phyloP scores from a whole-genome alignment of 2,329 filamentous ascomycete genomes.

The Lachnellula occidentalis region DNA sequence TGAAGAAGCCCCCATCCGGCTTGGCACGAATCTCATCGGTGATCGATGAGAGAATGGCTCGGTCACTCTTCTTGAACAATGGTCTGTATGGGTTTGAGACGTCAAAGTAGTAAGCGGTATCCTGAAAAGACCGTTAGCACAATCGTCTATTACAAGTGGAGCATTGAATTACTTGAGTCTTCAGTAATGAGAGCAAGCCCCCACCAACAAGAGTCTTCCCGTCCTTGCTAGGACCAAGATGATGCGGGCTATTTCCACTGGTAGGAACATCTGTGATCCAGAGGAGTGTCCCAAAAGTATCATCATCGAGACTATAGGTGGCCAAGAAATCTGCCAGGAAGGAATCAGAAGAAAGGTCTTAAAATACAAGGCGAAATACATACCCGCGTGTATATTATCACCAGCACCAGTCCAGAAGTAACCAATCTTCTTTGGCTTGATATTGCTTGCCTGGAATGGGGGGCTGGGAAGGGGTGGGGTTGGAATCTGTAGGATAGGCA shows the following conservation, averaged over 20 bases:
- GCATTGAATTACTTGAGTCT: slow-evolving; percentile 39
- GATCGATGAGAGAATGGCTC: slow-evolving; percentile 53
- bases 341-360: too few relatives aligned
- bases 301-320: slow-evolving; percentile 54
- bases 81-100: slow-evolving; percentile 52
- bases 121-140: slow-evolving; percentile 30
- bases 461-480: slow-evolving; percentile 52
- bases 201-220: slow-evolving; percentile 54
- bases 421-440: slow-evolving; percentile 61
- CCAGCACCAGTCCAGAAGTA: slow-evolving; percentile 60
- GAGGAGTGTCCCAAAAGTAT: slow-evolving; percentile 56
- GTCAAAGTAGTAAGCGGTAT: slow-evolving; percentile 59
- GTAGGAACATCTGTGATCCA: slow-evolving; percentile 52
- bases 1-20: slow-evolving; percentile 44
- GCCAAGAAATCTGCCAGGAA: slow-evolving; percentile 40
- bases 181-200: slow-evolving; percentile 52
- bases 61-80: slow-evolving; percentile 54
- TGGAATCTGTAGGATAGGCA: slow-evolving; percentile 54
- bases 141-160: background rate
- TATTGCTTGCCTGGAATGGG: slow-evolving; percentile 46
- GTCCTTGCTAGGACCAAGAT: slow-evolving; percentile 48
- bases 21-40: slow-evolving; percentile 59
- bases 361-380: background rate
- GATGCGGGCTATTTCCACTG: slow-evolving; percentile 56
- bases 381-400: slow-evolving; percentile 51